Percentiles rank a stretch among this genome's conserved stretches.
Conservation (phyloP, 2,329 filamentous ascomycete species). For the Apiospora sp. region DNA sequence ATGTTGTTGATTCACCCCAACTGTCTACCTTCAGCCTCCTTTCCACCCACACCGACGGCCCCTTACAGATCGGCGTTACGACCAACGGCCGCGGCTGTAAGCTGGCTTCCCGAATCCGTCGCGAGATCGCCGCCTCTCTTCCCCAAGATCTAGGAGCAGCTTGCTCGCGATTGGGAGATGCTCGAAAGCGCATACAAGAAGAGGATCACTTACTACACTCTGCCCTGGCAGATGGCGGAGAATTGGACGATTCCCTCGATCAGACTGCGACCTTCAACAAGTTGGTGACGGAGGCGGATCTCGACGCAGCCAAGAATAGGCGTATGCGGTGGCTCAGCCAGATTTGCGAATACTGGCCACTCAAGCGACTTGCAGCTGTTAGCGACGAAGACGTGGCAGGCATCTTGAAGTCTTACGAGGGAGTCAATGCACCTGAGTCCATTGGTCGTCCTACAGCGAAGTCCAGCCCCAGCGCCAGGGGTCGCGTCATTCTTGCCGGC, state of each 20-base stretch:
- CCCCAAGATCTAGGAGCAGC: constrained; percentile 79
- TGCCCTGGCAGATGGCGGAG: constrained; percentile 47
- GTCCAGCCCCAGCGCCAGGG: constrained; percentile 46
- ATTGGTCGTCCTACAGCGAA: constrained; percentile 31
- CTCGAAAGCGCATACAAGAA: constrained; percentile 75
- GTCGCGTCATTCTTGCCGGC: constrained; percentile 86
- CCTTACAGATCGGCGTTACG: constrained; percentile 92
- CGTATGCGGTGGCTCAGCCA: constrained; percentile 93
- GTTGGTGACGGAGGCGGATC: constrained; percentile 76
- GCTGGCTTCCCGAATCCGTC: constrained; percentile 84
- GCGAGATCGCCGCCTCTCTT: constrained; percentile 84
- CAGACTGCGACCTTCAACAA: constrained; percentile 87
- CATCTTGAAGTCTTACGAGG: constrained; percentile 77
- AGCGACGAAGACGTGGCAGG: constrained; percentile 79
- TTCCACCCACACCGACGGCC: constrained; percentile 88
- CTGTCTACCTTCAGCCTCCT: constrained; percentile 92
- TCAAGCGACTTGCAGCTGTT: constrained; percentile 81
- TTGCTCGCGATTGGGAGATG: constrained; percentile 77
- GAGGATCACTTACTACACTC: constrained; percentile 65
- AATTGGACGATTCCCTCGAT: constrained; percentile 68
- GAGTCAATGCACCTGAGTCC: constrained; percentile 29
- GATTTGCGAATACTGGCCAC: constrained; percentile 98
- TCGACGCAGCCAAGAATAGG: constrained; percentile 76
- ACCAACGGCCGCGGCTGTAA: constrained; percentile 96
- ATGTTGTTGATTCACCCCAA: constrained; percentile 85